These are phyloP conservation scores for Fusarium globosum DNA, from an alignment of 2,329 filamentous ascomycete species.

Conservation along the genomic window DNA sequence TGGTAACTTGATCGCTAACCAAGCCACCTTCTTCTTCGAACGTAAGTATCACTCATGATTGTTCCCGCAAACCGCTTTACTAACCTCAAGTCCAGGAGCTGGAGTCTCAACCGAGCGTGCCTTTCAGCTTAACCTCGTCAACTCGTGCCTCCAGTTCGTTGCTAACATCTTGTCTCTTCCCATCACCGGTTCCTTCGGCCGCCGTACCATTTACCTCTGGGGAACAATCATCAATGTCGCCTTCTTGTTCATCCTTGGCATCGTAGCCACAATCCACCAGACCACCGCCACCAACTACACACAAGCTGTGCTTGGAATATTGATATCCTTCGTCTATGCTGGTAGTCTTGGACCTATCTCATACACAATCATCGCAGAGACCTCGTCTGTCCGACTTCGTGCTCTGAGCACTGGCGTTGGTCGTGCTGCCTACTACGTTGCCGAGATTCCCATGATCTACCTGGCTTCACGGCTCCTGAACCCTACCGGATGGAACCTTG, in stretches of 20 bases:
- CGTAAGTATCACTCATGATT: conserved; percentile 35
- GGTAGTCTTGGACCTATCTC: conserved; percentile 71
- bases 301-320: conserved; percentile 71
- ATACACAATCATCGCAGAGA: conserved; percentile 75
- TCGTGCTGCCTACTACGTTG: conserved; percentile 71
- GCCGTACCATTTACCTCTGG: conserved; percentile 73
- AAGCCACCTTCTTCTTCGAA: conserved; percentile 69
- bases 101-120: conserved; percentile 64
- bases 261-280: conserved; percentile 63
- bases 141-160: conserved; percentile 69
- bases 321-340: conserved; percentile 73
- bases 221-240: conserved; percentile 64
- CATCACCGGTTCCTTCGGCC: conserved; percentile 70
- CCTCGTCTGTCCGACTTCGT: conserved; percentile 71
- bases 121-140: conserved; percentile 72
- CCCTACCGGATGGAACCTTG: conserved; percentile 58
- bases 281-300: conserved; percentile 58
- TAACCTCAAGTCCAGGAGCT: conserved; percentile 61
- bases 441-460: conserved; percentile 75
- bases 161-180: conserved; percentile 75
- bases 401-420: conserved; percentile 73
- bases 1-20: conserved; percentile 70
- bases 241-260: conserved; percentile 68
- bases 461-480: conserved; percentile 70
- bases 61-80: fast-evolving